Evolutionary conservation across 2,329 filamentous ascomycete genomes (phyloP), one percentile per base, ranked within the genome.

Genomic region (Ilyonectria mors-panacis): DNA sequence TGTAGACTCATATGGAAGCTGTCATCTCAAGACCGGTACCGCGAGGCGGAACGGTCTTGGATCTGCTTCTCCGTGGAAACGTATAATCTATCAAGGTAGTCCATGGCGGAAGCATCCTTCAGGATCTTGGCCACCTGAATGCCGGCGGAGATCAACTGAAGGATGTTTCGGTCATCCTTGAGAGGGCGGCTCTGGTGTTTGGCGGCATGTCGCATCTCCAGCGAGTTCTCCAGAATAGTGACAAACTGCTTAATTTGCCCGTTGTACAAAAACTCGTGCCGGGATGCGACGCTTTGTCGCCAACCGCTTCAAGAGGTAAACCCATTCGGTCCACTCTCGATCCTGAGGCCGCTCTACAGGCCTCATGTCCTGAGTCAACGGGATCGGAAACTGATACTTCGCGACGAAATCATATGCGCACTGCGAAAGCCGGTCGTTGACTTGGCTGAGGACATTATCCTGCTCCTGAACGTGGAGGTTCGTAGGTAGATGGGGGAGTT

Each of bases 191-290:
- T 93, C 81, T 95, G 93, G 81, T 95, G 92, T 68, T 94, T 94
- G 55, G 93, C 92, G 66, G 93, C 92, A 80, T 95, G 93, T 70
- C 93, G 88, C 93, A 95, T 95, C 83, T 95, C 93, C 76, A 97
- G 85, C 54, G 93, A 95, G 81, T 96, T 97, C 78, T 97, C 94
- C 75, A 97, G 83, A 33, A 96, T 93, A 47, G 94, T 96, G 71
- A 96, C 92, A 80, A 97, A 91, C 81, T 96, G 93, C 83, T 95
- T 96, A 82, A 97, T 97, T 82, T 97, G 94, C 66, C 93, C 93
- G 79, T 96, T 93, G 84, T 95, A 96, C 48, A 97, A 85, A 85
- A 21, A 96, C 92, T 63, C 93, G 87, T 53, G 94, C 93, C 6
- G 94, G 94, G 73, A 97, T 95, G 69, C 94, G 90, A 72, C 94